Evolutionary conservation across 2,329 filamentous ascomycete species (phyloP).

Genomic region (Setomelanomma holmii): DNA sequence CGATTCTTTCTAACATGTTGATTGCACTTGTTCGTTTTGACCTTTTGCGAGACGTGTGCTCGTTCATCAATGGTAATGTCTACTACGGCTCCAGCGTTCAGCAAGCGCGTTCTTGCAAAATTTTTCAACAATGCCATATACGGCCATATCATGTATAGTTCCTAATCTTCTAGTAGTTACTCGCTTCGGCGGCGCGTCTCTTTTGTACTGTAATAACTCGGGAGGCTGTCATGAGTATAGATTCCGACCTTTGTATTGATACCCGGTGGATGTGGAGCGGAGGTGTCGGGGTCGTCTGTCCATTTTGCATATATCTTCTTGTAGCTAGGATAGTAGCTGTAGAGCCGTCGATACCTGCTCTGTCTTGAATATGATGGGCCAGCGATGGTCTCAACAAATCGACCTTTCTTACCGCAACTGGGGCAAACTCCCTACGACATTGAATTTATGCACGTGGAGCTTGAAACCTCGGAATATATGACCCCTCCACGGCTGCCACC

Average conservation of each 20-base stretch:
- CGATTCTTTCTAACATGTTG: constrained; percentile 26
- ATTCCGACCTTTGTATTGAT: constrained; percentile 2
- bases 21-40: constrained; percentile 6
- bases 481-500: background rate
- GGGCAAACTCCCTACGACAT: background rate
- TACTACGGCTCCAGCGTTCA: constrained; percentile 35
- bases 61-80: constrained; percentile 34
- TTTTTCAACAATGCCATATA: constrained; percentile 8
- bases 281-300: background rate
- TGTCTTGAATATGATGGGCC: background rate
- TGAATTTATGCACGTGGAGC: background rate
- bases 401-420: background rate
- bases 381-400: background rate
- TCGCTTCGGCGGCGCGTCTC: background rate
- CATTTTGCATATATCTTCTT: background rate
- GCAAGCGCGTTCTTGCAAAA: constrained; percentile 20
- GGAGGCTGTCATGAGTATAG: background rate
- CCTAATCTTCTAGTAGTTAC: background rate
- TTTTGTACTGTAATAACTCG: background rate
- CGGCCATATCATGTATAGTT: constrained; percentile 13
- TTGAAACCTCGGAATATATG: background rate
- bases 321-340: background rate
- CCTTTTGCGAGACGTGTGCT: background rate
- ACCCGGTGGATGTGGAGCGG: background rate
- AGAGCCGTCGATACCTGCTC: background rate